Evolutionary conservation across 306 rosid species (phyloP).

Genomic region (Vigna nakashimae): DNA sequence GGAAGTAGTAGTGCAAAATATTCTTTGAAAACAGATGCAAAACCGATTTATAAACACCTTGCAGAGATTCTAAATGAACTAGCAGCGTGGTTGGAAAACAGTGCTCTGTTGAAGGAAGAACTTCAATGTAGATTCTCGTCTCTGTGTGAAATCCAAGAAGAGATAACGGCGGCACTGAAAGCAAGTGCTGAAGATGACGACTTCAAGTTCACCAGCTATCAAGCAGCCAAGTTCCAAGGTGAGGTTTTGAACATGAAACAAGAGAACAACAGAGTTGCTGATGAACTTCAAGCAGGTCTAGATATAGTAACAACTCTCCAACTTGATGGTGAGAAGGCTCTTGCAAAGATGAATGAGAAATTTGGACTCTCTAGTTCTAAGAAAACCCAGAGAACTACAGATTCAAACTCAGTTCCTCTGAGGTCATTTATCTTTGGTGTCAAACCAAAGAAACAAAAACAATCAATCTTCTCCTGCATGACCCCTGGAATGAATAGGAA

Average conservation of each 20-base stretch:
- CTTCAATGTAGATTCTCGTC: constrained; percentile 72
- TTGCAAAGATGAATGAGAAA: constrained; percentile 68
- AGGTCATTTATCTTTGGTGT: constrained; percentile 82
- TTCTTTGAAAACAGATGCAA: constrained; percentile 73
- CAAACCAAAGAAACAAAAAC: constrained; percentile 71
- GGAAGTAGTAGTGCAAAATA: constrained; percentile 51
- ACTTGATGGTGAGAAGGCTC: constrained; percentile 60
- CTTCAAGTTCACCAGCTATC: constrained; percentile 82
- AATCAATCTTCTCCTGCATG: constrained; percentile 64
- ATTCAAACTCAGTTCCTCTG: constrained; percentile 65
- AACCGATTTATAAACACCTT: constrained; percentile 79
- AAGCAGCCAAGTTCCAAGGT: constrained; percentile 95
- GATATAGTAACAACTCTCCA: constrained; percentile 74
- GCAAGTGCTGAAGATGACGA: constrained; percentile 80
- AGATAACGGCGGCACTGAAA: constrained; percentile 72
- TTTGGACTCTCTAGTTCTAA: constrained; percentile 61
- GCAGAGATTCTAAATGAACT: constrained; percentile 75
- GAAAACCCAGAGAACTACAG: constrained; percentile 47
- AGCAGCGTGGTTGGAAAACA: constrained; percentile 64
- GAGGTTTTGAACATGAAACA: constrained; percentile 93
- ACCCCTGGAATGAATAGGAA: constrained; percentile 64
- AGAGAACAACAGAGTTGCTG: constrained; percentile 81
- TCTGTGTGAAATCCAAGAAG: constrained; percentile 80
- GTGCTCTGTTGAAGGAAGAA: constrained; percentile 65
- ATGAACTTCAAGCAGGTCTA: constrained; percentile 79